A percentile compares a stretch with the other conserved stretches of the same genome.
Evolutionary conservation across 768 basidiomycete genomes (phyloP).

Genomic region (Lactarius akahatsu): DNA sequence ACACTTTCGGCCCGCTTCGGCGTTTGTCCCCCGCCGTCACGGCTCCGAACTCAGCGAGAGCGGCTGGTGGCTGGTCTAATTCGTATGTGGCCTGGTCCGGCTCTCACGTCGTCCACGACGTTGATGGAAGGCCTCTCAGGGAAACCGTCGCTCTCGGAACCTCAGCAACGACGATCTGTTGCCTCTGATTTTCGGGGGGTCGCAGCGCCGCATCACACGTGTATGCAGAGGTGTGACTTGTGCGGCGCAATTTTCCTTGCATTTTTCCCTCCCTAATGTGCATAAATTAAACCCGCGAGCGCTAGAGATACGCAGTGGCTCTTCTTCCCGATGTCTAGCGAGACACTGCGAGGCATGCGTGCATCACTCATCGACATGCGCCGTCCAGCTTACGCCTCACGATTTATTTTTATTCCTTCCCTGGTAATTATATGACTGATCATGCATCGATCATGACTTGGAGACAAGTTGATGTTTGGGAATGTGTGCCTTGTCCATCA

Average conservation of each 20-base stretch:
- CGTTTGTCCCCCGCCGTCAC: constrained; percentile 19
- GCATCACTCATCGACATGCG: not conserved
- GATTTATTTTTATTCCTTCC: not conserved
- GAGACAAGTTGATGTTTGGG: not conserved
- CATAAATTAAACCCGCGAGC: not conserved
- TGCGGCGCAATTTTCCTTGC: not conserved
- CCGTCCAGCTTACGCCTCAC: constrained; percentile 5
- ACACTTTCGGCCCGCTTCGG: constrained; percentile 21
- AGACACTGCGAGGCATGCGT: constrained; percentile 1
- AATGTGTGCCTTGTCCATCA: not conserved
- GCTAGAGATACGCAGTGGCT: not conserved
- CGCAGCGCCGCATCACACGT: not conserved
- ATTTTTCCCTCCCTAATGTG: not conserved
- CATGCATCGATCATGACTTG: not conserved
- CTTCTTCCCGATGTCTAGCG: not conserved
- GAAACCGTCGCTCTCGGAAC: constrained; percentile 3
- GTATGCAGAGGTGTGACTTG: not conserved
- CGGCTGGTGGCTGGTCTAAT: not conserved
- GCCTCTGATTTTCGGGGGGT: constrained; percentile 1
- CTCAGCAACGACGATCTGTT: not conserved
- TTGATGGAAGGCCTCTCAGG: not conserved
- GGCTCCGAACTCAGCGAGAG: constrained; percentile 14
- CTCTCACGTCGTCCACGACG: not conserved
- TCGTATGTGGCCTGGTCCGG: not conserved
- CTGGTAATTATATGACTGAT: not conserved